Evolutionary conservation across 371 early-diverging fungal genomes (phyloP), one percentile per base, ranked within the genome.

Genomic region (Lichtheimia ramosa): DNA sequence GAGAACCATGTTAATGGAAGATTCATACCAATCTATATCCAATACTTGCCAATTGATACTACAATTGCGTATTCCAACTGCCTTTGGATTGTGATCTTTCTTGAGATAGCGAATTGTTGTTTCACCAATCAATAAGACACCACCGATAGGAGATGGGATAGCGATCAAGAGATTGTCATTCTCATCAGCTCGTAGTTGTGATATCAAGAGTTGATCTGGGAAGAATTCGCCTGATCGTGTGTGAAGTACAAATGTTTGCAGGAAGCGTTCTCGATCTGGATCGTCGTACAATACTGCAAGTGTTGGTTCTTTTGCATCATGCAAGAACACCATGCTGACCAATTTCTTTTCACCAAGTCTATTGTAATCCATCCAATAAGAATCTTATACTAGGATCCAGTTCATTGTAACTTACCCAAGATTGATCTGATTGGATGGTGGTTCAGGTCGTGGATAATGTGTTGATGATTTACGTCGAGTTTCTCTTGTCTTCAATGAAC

Each of bases 221-320:
- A 68, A 64, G n/a, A 59, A 59, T 52, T 52, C 53, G 18, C 53
- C 21, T 41, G 43, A 25, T 3, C 20, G 15, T 13, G 27, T 13
- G 52, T 59, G 40, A 15, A 55, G 40, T 20, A 40, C 51, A 34
- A 56, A 62, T 0, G 56, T 55, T 20, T 62, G 61, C 18, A 73
- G 59, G 27, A 82, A 79, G 52, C 82, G 68, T 41, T 74, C 74
- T 14, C 71, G 66, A 51, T 80, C 73, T 20, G 85, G 71, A 63
- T 95, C 92, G 63, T 93, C 89, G 54, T 88, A 86, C 2, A 96
- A 71, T 16, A 96, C 81, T 6, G 87, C 84, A 8, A 95, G 71
- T 5, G 85, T 81, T 0, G 91, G 88, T 42, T 70, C 64, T 2
- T 61, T 52, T 5, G 65, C 63, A n/a, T 75, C 74, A 21, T 85